phyloP scores from a whole-genome alignment of 805 yeast species.

The Metschnikowia aberdeeniae region DNA sequence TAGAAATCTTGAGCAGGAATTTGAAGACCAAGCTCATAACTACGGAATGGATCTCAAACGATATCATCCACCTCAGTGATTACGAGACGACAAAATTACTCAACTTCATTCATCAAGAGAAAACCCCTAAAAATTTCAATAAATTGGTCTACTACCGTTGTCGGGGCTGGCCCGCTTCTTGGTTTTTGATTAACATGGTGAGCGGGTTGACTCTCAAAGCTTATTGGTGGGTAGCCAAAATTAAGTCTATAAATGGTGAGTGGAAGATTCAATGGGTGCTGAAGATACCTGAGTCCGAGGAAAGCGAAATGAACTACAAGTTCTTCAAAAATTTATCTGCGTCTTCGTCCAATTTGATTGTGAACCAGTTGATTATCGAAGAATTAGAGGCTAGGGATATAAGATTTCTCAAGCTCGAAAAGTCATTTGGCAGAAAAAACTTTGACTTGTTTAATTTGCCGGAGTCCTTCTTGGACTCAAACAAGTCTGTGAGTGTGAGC shows the following conservation, averaged over 20 bases:
- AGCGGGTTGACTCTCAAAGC: conserved; percentile 34
- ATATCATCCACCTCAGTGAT: conserved; percentile 46
- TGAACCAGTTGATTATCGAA: conserved; percentile 50
- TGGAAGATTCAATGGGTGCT: conserved; percentile 55
- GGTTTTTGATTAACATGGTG: conserved; percentile 47
- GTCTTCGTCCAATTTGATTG: conserved; percentile 43
- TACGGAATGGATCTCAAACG: conserved; percentile 65
- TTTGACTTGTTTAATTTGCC: conserved; percentile 1
- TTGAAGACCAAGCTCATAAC: conserved; percentile 55
- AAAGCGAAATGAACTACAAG: conserved; percentile 22
- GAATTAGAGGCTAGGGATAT: conserved; percentile 43
- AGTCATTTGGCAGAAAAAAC: conserved; percentile 1
- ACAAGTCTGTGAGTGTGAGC: conserved; percentile 2
- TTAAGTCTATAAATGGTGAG: conserved; percentile 46
- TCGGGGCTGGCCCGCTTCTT: conserved; percentile 53
- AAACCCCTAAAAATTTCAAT: conserved; percentile 13
- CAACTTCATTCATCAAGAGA: conserved; percentile 26
- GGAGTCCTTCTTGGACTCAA: conserved; percentile 2
- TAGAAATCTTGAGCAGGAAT: conserved; percentile 48
- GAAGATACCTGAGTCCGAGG: conserved; percentile 18
- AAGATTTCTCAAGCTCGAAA: conserved; percentile 21
- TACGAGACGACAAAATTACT: conserved; percentile 44
- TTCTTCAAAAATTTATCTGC: conserved; percentile 40
- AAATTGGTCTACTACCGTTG: conserved; percentile 41
- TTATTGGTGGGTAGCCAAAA: conserved; percentile 52